Percentiles rank a stretch among this genome's conserved stretches.
These are phyloP conservation scores for Talaromyces trachyspermus DNA, from an alignment of 495 filamentous ascomycete species.

Conservation along the genomic window DNA sequence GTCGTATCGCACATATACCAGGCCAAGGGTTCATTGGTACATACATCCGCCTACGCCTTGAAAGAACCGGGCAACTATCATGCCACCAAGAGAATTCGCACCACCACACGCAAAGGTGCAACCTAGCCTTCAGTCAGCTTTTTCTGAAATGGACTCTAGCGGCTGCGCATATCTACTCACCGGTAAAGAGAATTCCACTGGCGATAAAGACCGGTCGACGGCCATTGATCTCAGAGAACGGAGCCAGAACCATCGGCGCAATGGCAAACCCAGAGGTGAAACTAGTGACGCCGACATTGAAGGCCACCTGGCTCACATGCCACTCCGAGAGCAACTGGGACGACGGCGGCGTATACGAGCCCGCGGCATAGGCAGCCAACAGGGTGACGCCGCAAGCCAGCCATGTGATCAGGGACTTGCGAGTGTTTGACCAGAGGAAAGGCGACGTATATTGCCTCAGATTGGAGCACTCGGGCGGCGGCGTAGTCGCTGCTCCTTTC, in stretches of 20 bases:
- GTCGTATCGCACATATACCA: too few species aligned
- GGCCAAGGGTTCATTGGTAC: too few species aligned
- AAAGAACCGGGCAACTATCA: conserved; percentile 71
- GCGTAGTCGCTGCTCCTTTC: conserved; percentile 27
- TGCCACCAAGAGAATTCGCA: conserved; percentile 61
- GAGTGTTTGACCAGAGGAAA: conserved; percentile 60
- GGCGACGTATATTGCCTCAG: conserved; percentile 63
- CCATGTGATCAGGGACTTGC: conserved; percentile 66
- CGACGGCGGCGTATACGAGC: conserved; percentile 66
- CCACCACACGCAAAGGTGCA: conserved; percentile 72
- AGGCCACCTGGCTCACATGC: conserved; percentile 54
- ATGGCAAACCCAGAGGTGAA: conserved; percentile 79
- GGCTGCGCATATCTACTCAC: too few species aligned
- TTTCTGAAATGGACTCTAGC: too few species aligned
- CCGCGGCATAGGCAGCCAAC: conserved; percentile 74
- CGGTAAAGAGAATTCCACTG: conserved; percentile 61
- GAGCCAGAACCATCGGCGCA: conserved; percentile 85
- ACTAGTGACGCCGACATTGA: conserved; percentile 69
- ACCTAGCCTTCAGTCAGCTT: too few species aligned
- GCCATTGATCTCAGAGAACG: conserved; percentile 83
- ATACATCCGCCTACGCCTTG: conserved; percentile 61
- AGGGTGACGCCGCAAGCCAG: conserved; percentile 70
- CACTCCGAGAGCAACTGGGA: conserved; percentile 55
- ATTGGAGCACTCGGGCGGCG: conserved; percentile 52
- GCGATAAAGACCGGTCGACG: conserved; percentile 72